These are phyloP conservation scores for Lactifluus piperatus DNA, from an alignment of 768 basidiomycete genomes.

Conservation along the genomic window DNA sequence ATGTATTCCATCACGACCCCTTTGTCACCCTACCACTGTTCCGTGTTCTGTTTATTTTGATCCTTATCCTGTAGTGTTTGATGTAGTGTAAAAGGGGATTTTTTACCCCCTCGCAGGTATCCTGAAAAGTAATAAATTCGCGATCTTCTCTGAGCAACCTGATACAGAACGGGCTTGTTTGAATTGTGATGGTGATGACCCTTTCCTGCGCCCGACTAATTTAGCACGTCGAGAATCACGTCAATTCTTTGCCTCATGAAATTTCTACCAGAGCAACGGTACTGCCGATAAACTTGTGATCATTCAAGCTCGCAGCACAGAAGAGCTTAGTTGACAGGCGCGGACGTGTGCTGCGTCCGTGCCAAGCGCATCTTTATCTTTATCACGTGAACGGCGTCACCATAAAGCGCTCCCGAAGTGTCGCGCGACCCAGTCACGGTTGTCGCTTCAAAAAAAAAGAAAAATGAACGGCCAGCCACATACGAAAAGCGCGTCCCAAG, in stretches of 20 bases:
- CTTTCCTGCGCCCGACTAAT: background rate
- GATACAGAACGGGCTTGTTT: background rate
- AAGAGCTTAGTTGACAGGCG: constrained; percentile 1
- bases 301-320: background rate
- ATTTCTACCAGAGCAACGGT: background rate
- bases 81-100: constrained; percentile 9
- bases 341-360: background rate
- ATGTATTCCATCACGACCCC: constrained; percentile 5
- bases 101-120: constrained; percentile 3
- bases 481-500: constrained; percentile 60
- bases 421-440: too few relatives aligned
- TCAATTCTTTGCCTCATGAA: background rate
- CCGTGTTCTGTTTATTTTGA: constrained; percentile 6
- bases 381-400: constrained; percentile 5
- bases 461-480: constrained; percentile 23
- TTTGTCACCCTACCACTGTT: constrained; percentile 3
- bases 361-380: background rate
- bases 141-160: background rate
- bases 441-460: constrained; percentile 5
- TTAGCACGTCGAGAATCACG: background rate
- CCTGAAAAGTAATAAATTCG: background rate
- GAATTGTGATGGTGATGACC: background rate
- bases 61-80: constrained; percentile 11
- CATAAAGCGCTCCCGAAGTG: background rate
- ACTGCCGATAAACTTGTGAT: background rate